Base-by-base conservation (phyloP, 208 protist genomes). In the Acanthamoeba lenticulata region DNA sequence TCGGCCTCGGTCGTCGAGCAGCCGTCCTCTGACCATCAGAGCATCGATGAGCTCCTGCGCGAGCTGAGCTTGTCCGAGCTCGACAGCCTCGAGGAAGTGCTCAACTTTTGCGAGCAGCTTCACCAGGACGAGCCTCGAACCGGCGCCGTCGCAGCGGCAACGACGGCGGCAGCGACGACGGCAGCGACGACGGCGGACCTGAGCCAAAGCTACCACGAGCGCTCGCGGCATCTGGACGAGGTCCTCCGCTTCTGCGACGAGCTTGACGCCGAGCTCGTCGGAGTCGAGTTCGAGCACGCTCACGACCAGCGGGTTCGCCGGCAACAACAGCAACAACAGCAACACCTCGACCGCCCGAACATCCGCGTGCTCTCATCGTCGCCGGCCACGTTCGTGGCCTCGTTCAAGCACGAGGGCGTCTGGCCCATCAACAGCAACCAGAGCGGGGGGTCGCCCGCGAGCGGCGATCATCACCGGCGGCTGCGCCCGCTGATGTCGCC, bases 201-300 rank as follows among this genome's bases (percentile, higher is more conserved):
- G 21, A 49, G 34, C 34, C 24, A 91, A 52, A 91, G 85, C 52
- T 17, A 72, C 36, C 45, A 40, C 74, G 74, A 83, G 74, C 74
- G 74, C 24, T 34, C 74, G 45, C 44, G 21, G 77, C 77, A 86
- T 40, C 77, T 86, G n/a, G 77, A 86, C 29, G 77, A 86, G 45
- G 77, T 86, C 24, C 77, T 86, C 27, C 77, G 77, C 29, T 86
- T 86, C 77, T 86, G 77, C 77, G 77, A 86, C 77, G 77, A 86
- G 34, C 45, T 86, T 0, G 77, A 86, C 45, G 77, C 49, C 42
- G 44, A 5, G 29, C 77, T 86, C n/a, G 77, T 86, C 11, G 77
- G 77, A 17, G 40, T 38, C 77, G 77, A 86, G 44, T 86, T 86
- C 77, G 77, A 57, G 44, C 77, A 86, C n/a, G 44, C 40, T 4